phyloP scores from a whole-genome alignment of 345 rosid genomes.

The Sapria himalayana region DNA sequence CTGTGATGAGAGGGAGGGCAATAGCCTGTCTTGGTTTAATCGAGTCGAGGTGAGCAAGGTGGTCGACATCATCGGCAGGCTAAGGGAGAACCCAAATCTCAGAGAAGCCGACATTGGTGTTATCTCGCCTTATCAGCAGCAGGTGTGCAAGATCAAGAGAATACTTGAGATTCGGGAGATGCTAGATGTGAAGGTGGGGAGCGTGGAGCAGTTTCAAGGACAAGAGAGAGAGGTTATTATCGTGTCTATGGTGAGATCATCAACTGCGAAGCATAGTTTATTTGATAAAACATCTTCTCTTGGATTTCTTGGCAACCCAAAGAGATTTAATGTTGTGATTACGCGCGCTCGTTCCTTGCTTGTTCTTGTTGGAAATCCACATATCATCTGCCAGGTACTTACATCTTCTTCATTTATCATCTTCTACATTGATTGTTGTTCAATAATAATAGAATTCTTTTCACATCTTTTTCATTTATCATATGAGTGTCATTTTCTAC shows the following conservation, averaged over 20 bases:
- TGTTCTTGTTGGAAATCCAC: conserved; percentile 64
- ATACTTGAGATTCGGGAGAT: conserved; percentile 43
- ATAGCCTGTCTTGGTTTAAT: conserved; percentile 89
- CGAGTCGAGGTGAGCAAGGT: conserved; percentile 81
- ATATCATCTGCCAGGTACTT: conserved; percentile 54
- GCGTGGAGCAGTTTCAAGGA: conserved; percentile 95
- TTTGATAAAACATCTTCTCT: conserved; percentile 46
- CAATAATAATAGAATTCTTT: background rate
- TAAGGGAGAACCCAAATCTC: conserved; percentile 25
- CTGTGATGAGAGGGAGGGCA: conserved; percentile 92
- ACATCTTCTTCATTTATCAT: background rate
- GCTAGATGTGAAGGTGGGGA: conserved; percentile 61
- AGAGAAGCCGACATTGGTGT: conserved; percentile 53
- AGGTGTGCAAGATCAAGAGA: conserved; percentile 54
- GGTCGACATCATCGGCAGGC: conserved; percentile 32
- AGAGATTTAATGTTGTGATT: conserved; percentile 75
- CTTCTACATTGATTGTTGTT: background rate
- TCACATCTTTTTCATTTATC: background rate
- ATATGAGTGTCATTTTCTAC: background rate
- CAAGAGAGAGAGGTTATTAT: conserved; percentile 70
- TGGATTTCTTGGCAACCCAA: conserved; percentile 73
- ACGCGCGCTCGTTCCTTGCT: conserved; percentile 68
- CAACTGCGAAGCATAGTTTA: conserved; percentile 60
- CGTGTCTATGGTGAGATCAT: conserved; percentile 75
- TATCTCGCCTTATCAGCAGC: conserved; percentile 85